phyloP scores from a whole-genome alignment of 768 basidiomycete genomes.

The Arthromyces matolae region DNA sequence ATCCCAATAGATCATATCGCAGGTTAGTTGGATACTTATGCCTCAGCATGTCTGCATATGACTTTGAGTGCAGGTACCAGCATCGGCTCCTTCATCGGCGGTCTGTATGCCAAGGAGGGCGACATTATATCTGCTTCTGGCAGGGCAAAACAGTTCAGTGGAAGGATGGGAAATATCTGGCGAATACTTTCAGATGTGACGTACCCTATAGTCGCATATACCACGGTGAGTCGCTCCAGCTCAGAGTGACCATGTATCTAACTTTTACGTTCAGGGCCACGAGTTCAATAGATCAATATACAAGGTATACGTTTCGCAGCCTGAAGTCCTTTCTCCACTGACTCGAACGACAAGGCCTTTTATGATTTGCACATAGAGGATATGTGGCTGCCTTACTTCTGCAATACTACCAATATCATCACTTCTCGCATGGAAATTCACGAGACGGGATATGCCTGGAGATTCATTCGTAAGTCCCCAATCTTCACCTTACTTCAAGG shows the following conservation, averaged over 20 bases:
- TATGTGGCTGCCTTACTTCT: slow-evolving; percentile 99
- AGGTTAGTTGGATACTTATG: slow-evolving; percentile 38
- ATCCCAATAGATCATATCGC: slow-evolving; percentile 94
- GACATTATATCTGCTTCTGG: slow-evolving; percentile 84
- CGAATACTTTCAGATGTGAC: slow-evolving; percentile 90
- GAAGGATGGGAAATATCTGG: slow-evolving; percentile 93
- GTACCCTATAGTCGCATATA: slow-evolving; percentile 89
- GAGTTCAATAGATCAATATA: slow-evolving; percentile 95
- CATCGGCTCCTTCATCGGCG: slow-evolving; percentile 90
- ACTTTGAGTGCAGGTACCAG: slow-evolving; percentile 59
- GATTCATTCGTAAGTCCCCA: slow-evolving; percentile 66
- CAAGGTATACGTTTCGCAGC: slow-evolving; percentile 49
- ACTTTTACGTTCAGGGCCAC: slow-evolving; percentile 61
- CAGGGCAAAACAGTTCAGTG: slow-evolving; percentile 87
- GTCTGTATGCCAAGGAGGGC: slow-evolving; percentile 91
- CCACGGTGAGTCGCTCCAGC: slow-evolving; percentile 58
- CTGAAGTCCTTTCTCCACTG: neutral
- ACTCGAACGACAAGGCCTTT: slow-evolving; percentile 55
- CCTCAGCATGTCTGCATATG: neutral
- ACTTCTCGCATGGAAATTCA: slow-evolving; percentile 97
- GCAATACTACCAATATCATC: slow-evolving; percentile 96
- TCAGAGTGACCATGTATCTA: too few species aligned
- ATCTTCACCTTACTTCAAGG: slow-evolving; percentile 1
- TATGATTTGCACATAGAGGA: slow-evolving; percentile 94
- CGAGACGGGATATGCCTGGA: slow-evolving; percentile 98